Conservation (phyloP, 1,139 yeast species). For the Zygosaccharomyces sapae region DNA sequence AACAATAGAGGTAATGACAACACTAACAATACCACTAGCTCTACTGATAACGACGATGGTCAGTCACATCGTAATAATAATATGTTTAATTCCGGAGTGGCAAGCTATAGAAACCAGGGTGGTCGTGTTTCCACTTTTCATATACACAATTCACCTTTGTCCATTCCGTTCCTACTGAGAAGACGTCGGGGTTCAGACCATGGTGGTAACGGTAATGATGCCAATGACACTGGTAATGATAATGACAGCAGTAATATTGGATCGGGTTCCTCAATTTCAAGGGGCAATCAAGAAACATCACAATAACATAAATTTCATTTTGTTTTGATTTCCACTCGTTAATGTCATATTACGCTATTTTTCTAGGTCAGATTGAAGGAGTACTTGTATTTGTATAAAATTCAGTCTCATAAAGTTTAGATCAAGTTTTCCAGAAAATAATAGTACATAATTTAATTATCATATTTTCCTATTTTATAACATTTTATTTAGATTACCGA, state of each 20-base stretch:
- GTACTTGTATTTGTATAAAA: too few species aligned
- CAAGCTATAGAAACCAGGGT: constrained; percentile 25
- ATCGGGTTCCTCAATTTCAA: constrained; percentile 7
- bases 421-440: neutral
- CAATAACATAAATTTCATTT: neutral
- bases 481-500: neutral
- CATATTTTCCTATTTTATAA: neutral
- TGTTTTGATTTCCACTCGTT: neutral
- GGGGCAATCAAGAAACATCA: constrained; percentile 4
- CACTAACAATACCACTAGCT: constrained; percentile 4
- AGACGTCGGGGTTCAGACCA: constrained; percentile 7
- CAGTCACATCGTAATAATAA: constrained; percentile 5
- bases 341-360: neutral
- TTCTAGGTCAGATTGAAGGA: too few species aligned
- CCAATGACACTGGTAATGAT: neutral
- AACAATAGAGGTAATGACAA: constrained; percentile 4
- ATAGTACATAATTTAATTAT: neutral
- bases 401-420: too few species aligned
- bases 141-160: constrained; percentile 12
- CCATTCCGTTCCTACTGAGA: constrained; percentile 1
- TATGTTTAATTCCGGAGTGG: constrained; percentile 27
- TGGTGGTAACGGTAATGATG: neutral
- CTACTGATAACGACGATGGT: neutral
- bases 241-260: neutral
- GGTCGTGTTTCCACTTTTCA: constrained; percentile 25